These are phyloP conservation scores for Schizochytrium sp. DNA, from an alignment of 108 stramenopile genomes.

Conservation along the genomic window DNA sequence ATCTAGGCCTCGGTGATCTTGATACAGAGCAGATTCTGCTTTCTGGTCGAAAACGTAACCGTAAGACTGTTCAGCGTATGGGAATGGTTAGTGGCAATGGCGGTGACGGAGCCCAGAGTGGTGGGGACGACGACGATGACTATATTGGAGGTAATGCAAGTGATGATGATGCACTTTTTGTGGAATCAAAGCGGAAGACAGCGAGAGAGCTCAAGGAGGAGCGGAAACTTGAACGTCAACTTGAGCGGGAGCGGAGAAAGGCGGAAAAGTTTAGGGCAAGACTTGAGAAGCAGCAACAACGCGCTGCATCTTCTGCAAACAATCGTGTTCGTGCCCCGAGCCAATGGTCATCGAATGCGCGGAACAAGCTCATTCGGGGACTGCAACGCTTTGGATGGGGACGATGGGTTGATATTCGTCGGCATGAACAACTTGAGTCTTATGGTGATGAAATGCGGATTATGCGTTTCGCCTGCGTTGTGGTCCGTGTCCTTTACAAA, in stretches of 20 bases:
- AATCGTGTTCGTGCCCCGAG: not conserved
- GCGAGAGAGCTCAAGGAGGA: conserved; percentile 19
- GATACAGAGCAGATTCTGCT: conserved; percentile 24
- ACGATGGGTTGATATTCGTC: conserved; percentile 19
- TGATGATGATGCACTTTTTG: not conserved
- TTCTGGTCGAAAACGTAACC: conserved; percentile 40
- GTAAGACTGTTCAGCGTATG: conserved; percentile 44
- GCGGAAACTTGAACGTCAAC: conserved; percentile 17
- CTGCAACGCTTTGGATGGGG: conserved; percentile 24
- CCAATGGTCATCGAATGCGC: not conserved
- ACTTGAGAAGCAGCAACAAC: not conserved
- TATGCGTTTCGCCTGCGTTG: conserved; percentile 17
- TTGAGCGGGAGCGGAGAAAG: conserved; percentile 35
- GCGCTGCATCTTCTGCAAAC: not conserved
- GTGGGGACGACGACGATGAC: not conserved
- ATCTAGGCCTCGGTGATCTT: not conserved
- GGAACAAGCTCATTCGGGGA: conserved; percentile 20
- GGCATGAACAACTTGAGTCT: conserved; percentile 13
- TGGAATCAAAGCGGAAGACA: not conserved
- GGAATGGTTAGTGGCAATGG: conserved; percentile 10
- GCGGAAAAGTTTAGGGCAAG: conserved; percentile 12
- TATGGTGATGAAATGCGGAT: conserved; percentile 1
- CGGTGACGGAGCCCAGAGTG: not conserved
- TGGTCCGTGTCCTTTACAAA: not conserved
- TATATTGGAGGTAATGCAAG: not conserved